phyloP scores from a whole-genome alignment of 176 grass and related monocot species.

The Luzula sylvatica region DNA sequence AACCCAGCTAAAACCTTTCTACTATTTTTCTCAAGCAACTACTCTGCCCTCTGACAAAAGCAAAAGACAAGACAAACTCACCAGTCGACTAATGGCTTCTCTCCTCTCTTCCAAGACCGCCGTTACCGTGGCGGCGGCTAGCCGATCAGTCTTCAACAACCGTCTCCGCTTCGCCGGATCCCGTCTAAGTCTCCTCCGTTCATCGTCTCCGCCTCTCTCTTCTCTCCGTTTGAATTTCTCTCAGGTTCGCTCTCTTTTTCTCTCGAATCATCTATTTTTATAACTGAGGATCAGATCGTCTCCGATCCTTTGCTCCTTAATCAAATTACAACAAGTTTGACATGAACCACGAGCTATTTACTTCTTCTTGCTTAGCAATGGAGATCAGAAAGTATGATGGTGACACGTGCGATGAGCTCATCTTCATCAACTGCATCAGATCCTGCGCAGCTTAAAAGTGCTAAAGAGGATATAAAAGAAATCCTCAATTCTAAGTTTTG shows the following conservation, averaged over 20 bases:
- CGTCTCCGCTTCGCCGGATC: not conserved
- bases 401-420: conserved; percentile 18
- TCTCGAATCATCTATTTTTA: not conserved
- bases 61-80: not conserved
- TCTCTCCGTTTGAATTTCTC: conserved; percentile 1
- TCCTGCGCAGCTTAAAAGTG: conserved; percentile 29
- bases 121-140: not conserved
- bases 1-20: conserved; percentile 8
- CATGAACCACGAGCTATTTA: no score
- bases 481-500: conserved; percentile 57
- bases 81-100: conserved; percentile 11
- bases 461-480: conserved; percentile 58
- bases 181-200: not conserved
- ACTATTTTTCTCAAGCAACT: not conserved
- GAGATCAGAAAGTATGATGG: not conserved
- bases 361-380: not conserved
- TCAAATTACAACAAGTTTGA: no score
- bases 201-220: not conserved
- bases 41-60: no score
- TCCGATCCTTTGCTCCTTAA: no score
- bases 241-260: conserved; percentile 15
- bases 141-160: not conserved
- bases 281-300: no score
- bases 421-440: conserved; percentile 12
- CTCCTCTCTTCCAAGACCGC: conserved; percentile 5